Percentiles rank a stretch among this genome's conserved stretches.
Evolutionary conservation across 2,329 filamentous ascomycete species (phyloP).

Genomic region (Colletotrichum eremochloae): DNA sequence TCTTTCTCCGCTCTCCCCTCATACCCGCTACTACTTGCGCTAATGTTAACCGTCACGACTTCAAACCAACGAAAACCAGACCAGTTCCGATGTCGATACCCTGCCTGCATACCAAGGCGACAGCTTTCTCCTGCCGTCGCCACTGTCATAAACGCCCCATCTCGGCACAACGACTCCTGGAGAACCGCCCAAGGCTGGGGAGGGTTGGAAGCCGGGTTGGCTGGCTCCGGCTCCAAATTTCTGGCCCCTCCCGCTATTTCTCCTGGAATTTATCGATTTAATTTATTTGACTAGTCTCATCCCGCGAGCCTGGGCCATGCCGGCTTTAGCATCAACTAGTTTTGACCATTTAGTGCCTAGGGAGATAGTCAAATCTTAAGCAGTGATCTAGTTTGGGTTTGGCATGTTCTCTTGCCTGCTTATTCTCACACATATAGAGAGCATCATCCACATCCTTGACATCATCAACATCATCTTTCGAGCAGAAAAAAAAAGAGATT

Average conservation of each 20-base stretch:
- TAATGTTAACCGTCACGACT: neutral
- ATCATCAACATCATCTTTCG: neutral
- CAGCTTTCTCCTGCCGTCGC: neutral
- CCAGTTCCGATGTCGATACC: neutral
- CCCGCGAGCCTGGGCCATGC: constrained; percentile 5
- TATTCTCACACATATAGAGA: neutral
- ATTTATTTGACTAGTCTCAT: constrained; percentile 12
- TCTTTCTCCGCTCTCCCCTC: neutral
- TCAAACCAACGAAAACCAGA: neutral
- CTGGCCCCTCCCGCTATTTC: neutral
- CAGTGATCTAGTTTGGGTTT: neutral
- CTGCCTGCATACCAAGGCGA: neutral
- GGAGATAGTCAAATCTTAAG: constrained; percentile 17
- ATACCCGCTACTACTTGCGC: constrained; percentile 22
- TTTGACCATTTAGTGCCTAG: neutral
- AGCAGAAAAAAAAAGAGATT: no score
- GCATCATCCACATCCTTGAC: neutral
- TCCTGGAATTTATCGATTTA: constrained; percentile 1
- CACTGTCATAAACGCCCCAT: neutral
- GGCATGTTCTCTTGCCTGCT: constrained; percentile 1
- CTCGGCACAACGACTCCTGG: neutral
- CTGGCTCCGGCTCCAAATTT: neutral
- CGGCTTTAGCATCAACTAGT: neutral
- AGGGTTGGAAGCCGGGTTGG: neutral
- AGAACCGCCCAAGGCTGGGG: neutral